Conservation (phyloP, 2,329 filamentous ascomycete genomes). For the Alternaria ventricosa region DNA sequence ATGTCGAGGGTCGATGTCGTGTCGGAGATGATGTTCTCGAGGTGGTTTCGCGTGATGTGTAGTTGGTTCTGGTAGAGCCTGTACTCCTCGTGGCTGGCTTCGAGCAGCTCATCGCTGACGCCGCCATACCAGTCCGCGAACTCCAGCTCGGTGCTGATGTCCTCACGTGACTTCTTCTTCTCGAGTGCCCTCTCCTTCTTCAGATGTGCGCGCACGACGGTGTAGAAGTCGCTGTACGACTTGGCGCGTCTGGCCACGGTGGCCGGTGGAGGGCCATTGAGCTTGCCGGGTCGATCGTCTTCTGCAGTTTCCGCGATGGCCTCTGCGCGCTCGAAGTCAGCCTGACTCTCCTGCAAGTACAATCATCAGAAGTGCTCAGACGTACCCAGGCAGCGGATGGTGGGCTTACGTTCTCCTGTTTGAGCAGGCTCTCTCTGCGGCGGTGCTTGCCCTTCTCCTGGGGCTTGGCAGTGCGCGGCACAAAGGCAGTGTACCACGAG, state of each 20-base stretch:
- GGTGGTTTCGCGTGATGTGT: constrained; percentile 78
- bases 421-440: constrained; percentile 72
- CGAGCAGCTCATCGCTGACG: constrained; percentile 71
- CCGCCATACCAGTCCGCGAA: constrained; percentile 65
- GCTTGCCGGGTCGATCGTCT: constrained; percentile 61
- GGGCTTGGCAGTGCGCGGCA: constrained; percentile 64
- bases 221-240: constrained; percentile 81
- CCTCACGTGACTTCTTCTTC: constrained; percentile 48
- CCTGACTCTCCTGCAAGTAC: constrained; percentile 59
- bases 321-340: constrained; percentile 61
- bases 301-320: constrained; percentile 66
- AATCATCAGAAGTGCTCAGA: constrained; percentile 50
- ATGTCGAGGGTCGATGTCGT: constrained; percentile 78
- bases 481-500: constrained; percentile 78
- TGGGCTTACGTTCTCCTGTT: constrained; percentile 57
- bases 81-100: constrained; percentile 86
- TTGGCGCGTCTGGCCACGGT: constrained; percentile 70
- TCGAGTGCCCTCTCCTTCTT: constrained; percentile 56
- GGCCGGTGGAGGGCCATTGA: constrained; percentile 69
- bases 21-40: constrained; percentile 78
- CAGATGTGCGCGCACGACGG: constrained; percentile 65
- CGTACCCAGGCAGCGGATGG: constrained; percentile 42
- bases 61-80: constrained; percentile 84
- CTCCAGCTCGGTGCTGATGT: constrained; percentile 64
- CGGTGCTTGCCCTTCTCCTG: constrained; percentile 58